Base-by-base conservation (phyloP, 2,329 filamentous ascomycete genomes). In the Penicillium olsonii region DNA sequence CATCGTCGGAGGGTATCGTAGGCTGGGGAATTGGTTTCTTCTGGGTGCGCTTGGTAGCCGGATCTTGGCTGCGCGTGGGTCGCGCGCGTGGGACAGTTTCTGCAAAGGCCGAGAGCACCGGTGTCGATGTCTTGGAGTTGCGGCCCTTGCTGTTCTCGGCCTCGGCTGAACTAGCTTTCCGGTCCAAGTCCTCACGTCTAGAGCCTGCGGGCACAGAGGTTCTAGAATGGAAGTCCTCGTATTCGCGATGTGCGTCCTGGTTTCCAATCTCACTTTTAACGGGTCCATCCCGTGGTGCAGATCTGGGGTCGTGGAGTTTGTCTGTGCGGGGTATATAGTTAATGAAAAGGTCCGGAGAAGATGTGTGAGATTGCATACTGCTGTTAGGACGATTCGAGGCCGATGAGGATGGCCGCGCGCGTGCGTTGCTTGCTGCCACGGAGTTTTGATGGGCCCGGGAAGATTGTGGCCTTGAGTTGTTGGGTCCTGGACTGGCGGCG, bases 371-470 rank as follows among this genome's bases (percentile, higher is more conserved):
- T 20, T 70, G 69, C 50, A 58, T 66, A 61, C 69, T 76, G 48
- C 80, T 81, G 62, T 84, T 87, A 14, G 78, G 27, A 56, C 84
- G 87, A 57, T 76, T 85, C 3, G 85, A 82, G 10, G 82, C 76
- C 2, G 83, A 81, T 2, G 85, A 84, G 5, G 79, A 71, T 2
- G 84, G 82, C 29, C 82, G 76, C 42, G 88, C 75, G 37, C 75
- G 75, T 31, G 69, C 84, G 27, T 74, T 74, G 43, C 71, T 74
- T n/a, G 81, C 80, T 50, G 84, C 81, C 46, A 83, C 80, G 14
- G 88, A 89, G 63, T 87, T 92, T 65, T 91, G 89, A 63, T 90
- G 84, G 31, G 84, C 83, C 58, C 90, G 84, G 5, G 87, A 84
- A 5, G 86, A 85, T 42, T 82, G 78, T 11, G 88, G 85, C 37